phyloP scores from a whole-genome alignment of 441 rosid species.

The Erodium chrysanthum region DNA sequence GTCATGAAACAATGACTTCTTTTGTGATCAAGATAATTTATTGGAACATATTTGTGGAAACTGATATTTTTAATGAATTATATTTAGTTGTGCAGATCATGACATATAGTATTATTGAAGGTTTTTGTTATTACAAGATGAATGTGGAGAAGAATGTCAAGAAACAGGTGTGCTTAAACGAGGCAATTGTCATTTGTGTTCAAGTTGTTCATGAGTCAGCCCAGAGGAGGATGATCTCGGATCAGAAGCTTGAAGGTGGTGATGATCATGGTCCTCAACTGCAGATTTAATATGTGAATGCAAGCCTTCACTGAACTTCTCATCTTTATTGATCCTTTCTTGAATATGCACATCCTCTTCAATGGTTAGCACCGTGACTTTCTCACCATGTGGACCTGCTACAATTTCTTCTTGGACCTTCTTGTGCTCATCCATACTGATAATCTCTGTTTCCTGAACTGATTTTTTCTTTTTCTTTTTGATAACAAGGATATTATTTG shows the following conservation, averaged over 20 bases:
- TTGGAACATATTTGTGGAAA: neutral
- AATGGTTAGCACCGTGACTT: slow-evolving; percentile 36
- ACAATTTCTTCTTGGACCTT: slow-evolving; percentile 51
- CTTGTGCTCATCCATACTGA: slow-evolving; percentile 49
- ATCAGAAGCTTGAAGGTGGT: slow-evolving; percentile 18
- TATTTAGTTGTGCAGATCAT: no score
- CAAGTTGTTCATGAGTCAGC: neutral
- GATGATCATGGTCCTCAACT: slow-evolving; percentile 12
- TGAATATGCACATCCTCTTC: slow-evolving; percentile 59
- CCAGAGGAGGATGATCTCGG: slow-evolving; percentile 19
- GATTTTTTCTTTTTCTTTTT: slow-evolving; percentile 44
- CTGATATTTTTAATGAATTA: neutral
- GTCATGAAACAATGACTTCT: neutral
- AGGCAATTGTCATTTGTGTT: no score
- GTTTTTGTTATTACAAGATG: no score
- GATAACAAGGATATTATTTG: slow-evolving; percentile 36
- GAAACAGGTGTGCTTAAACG: no score
- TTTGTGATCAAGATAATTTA: neutral
- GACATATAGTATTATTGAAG: no score
- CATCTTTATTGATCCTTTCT: slow-evolving; percentile 31
- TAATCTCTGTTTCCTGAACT: slow-evolving; percentile 24
- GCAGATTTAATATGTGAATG: slow-evolving; percentile 19
- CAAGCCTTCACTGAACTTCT: slow-evolving; percentile 12
- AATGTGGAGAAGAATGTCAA: no score
- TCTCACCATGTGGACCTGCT: slow-evolving; percentile 46